phyloP scores from a whole-genome alignment of 371 early-diverging fungal genomes.

The Mucor lusitanicus region DNA sequence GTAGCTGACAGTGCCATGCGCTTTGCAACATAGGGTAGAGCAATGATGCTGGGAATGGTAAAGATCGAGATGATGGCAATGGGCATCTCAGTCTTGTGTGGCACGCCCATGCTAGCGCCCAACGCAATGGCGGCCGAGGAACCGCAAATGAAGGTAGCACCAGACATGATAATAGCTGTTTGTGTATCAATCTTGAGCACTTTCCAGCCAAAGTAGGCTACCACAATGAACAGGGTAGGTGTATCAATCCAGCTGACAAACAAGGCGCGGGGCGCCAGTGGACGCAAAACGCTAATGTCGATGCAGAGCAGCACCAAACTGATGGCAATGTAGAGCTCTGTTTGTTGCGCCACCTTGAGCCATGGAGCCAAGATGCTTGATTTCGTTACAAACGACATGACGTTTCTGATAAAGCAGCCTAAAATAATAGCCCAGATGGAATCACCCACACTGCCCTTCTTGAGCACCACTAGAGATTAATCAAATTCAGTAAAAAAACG shows the following conservation, averaged over 20 bases:
- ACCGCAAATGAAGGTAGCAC: conserved; percentile 66
- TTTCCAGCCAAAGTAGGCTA: conserved; percentile 54
- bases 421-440: conserved; percentile 69
- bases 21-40: conserved; percentile 61
- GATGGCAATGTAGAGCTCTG: conserved; percentile 64
- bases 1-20: conserved; percentile 39
- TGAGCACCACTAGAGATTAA: conserved; percentile 30
- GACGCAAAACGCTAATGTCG: conserved; percentile 53
- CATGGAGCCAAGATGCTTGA: conserved; percentile 49
- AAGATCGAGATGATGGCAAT: conserved; percentile 69
- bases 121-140: conserved; percentile 68
- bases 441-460: conserved; percentile 56
- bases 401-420: conserved; percentile 53
- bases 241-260: conserved; percentile 70
- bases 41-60: conserved; percentile 68
- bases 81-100: conserved; percentile 60
- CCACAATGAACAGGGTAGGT: conserved; percentile 55
- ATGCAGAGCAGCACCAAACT: conserved; percentile 64
- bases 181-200: conserved; percentile 60
- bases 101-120: conserved; percentile 58
- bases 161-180: conserved; percentile 63
- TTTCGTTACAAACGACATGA: conserved; percentile 35
- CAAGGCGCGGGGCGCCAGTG: conserved; percentile 61
- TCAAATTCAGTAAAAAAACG: neutral
- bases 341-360: conserved; percentile 63